These are phyloP conservation scores for Parasitella parasitica DNA, from an alignment of 371 early-diverging fungal species.

Conservation along the genomic window DNA sequence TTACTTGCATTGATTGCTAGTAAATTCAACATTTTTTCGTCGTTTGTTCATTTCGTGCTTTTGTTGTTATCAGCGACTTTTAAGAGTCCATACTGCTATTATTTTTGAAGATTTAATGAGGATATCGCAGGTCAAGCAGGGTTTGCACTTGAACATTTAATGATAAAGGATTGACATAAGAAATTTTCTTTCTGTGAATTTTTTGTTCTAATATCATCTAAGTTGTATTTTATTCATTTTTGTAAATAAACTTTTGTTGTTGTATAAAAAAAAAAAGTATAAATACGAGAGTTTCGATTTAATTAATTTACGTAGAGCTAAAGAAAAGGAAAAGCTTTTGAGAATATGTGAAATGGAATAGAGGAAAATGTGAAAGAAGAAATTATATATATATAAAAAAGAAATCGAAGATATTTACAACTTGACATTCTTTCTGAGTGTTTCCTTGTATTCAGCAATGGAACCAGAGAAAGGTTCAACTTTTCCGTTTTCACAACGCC, in stretches of 20 bases:
- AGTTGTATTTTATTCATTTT: background rate
- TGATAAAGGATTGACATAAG: too few relatives aligned
- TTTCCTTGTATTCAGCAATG: constrained; percentile 88
- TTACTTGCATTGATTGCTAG: too few relatives aligned
- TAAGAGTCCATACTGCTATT: too few relatives aligned
- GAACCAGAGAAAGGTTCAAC: constrained; percentile 78
- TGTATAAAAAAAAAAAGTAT: background rate
- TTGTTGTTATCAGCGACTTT: too few relatives aligned
- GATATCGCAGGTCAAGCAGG: too few relatives aligned
- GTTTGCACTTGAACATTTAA: too few relatives aligned
- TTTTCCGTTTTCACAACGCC: constrained; percentile 89
- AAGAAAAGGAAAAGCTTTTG: background rate
- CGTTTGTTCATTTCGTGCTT: too few relatives aligned
- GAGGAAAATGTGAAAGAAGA: background rate
- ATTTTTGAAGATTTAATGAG: too few relatives aligned
- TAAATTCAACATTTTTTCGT: too few relatives aligned
- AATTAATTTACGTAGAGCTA: background rate
- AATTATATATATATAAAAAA: constrained; percentile 1
- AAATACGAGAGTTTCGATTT: background rate
- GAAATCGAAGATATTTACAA: constrained; percentile 38
- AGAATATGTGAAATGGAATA: constrained; percentile 2
- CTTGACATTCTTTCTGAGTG: constrained; percentile 77
- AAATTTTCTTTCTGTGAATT: too few relatives aligned
- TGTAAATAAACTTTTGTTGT: background rate
- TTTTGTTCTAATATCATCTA: constrained; percentile 3